These are phyloP conservation scores for Naganishia onofrii DNA, from an alignment of 768 basidiomycete genomes.

Conservation along the genomic window DNA sequence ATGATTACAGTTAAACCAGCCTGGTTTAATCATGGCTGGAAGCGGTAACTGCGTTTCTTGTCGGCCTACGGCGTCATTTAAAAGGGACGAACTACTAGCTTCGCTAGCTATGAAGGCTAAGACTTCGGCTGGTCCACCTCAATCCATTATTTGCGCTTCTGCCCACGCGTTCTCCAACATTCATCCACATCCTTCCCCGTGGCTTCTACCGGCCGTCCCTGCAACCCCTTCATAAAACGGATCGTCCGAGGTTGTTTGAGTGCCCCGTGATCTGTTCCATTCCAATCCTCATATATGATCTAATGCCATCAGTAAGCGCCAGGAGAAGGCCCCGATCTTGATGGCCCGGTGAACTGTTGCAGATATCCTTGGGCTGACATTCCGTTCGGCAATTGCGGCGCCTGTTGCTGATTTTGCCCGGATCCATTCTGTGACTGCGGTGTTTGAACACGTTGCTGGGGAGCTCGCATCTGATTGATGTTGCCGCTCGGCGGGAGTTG, in stretches of 20 bases:
- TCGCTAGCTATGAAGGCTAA: neutral
- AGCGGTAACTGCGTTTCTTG: neutral
- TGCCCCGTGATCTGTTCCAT: neutral
- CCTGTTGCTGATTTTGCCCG: constrained; percentile 10
- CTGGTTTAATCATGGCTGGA: neutral
- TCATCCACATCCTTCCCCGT: neutral
- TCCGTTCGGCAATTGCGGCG: constrained; percentile 11
- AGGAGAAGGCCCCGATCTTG: neutral
- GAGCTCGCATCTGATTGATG: constrained; percentile 30
- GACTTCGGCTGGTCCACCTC: neutral
- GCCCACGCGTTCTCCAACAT: neutral
- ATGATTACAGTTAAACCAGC: neutral
- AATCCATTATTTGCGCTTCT: neutral
- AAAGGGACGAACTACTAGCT: neutral
- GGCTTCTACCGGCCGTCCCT: neutral
- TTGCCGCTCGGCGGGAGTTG: constrained; percentile 34
- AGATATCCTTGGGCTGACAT: constrained; percentile 22
- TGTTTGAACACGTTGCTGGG: constrained; percentile 24
- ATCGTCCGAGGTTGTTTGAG: neutral
- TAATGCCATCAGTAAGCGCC: neutral
- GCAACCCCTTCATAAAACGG: neutral
- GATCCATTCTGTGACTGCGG: constrained; percentile 16
- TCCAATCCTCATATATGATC: neutral
- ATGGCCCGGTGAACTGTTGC: constrained; percentile 6
- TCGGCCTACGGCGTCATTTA: neutral